Evolutionary conservation across 345 rosid genomes (phyloP).

Genomic region (Eucalyptus paniculata): DNA sequence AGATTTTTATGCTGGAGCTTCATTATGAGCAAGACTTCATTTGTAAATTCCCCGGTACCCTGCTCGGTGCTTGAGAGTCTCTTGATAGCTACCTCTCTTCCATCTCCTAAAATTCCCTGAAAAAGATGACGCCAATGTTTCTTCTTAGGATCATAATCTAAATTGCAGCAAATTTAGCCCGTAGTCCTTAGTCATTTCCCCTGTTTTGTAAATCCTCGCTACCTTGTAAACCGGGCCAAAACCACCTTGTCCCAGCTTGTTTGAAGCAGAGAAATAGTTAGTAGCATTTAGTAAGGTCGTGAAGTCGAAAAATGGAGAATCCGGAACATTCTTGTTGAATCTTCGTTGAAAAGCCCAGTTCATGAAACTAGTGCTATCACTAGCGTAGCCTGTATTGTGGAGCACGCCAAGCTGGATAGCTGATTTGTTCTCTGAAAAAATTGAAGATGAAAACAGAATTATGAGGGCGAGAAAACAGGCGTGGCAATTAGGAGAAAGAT

Average conservation of each 20-base stretch:
- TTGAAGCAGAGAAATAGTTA: conserved; percentile 10
- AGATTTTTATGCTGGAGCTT: conserved; percentile 48
- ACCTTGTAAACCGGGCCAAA: conserved; percentile 18
- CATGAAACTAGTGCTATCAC: background rate
- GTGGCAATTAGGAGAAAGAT: background rate
- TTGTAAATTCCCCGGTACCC: conserved; percentile 17
- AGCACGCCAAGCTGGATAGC: background rate
- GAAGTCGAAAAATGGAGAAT: conserved; percentile 1
- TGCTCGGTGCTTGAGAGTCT: conserved; percentile 15
- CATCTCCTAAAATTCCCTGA: conserved; percentile 33
- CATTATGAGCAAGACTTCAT: conserved; percentile 21
- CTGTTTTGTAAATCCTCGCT: background rate
- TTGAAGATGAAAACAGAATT: background rate
- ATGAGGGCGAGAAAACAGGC: background rate
- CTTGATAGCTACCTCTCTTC: conserved; percentile 39
- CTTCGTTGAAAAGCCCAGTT: background rate
- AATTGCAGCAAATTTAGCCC: background rate
- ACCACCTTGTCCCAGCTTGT: conserved; percentile 10
- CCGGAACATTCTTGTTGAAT: background rate
- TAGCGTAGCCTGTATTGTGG: background rate
- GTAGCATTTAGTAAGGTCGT: conserved; percentile 18
- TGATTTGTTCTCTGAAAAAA: background rate
- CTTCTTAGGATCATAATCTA: background rate
- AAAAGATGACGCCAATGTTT: background rate
- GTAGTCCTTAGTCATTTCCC: background rate